Conservation (phyloP, 2,329 filamentous ascomycete genomes). For the Pestalotiopsis sp. region DNA sequence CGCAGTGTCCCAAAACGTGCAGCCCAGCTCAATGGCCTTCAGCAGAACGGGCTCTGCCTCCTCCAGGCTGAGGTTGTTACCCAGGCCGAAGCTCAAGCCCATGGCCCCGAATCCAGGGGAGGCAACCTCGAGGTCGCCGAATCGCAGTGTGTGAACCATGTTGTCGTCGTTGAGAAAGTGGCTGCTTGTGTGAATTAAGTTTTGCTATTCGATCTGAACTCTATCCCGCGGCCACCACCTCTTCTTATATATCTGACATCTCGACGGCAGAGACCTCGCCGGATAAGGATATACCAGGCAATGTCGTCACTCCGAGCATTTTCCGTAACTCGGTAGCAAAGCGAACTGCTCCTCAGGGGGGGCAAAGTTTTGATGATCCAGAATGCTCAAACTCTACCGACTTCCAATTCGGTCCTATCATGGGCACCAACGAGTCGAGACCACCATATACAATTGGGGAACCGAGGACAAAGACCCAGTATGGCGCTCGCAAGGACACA, state of each 20-base stretch:
- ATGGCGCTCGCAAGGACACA: background rate
- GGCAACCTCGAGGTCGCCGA: slow-evolving; percentile 38
- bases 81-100: slow-evolving; percentile 47
- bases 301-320: too few relatives aligned
- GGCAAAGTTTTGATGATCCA: background rate
- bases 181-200: background rate
- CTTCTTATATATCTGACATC: background rate
- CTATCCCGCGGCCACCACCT: background rate
- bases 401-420: background rate
- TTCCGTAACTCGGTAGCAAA: background rate
- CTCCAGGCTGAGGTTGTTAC: slow-evolving; percentile 42
- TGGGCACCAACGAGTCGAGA: background rate
- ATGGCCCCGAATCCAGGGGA: slow-evolving; percentile 52
- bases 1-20: slow-evolving; percentile 49
- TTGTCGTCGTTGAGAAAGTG: background rate
- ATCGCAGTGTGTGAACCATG: slow-evolving; percentile 44
- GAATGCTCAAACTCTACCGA: background rate
- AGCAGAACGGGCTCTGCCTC: slow-evolving; percentile 50
- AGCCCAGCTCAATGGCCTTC: slow-evolving; percentile 50
- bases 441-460: background rate
- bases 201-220: background rate
- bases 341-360: background rate
- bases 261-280: background rate
- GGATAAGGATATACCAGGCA: too few relatives aligned
- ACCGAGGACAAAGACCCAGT: background rate